Conservation (phyloP, 345 rosid species). For the Psidium friedrichsthalianum region DNA sequence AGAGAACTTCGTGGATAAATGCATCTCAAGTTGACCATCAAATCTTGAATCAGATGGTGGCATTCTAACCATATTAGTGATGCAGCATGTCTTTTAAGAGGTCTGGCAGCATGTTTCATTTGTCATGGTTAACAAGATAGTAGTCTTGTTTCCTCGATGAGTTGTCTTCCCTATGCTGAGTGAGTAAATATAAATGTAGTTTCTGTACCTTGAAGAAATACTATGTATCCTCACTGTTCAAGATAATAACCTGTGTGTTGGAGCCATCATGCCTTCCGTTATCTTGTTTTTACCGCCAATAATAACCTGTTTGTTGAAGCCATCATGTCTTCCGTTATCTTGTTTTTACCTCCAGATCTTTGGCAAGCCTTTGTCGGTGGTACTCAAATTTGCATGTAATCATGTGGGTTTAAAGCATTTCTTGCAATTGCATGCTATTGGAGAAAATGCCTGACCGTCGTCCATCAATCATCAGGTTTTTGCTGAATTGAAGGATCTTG, state of each 20-base stretch:
- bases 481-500: conserved; percentile 70
- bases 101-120: neutral
- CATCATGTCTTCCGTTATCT: neutral
- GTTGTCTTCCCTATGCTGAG: neutral
- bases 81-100: neutral
- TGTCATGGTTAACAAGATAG: neutral
- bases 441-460: neutral
- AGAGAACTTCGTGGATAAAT: neutral
- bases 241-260: neutral
- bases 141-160: neutral
- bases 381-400: neutral
- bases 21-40: neutral
- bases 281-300: neutral
- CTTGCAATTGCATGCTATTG: neutral
- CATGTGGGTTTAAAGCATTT: neutral
- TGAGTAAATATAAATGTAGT: neutral
- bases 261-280: neutral
- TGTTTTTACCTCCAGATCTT: neutral
- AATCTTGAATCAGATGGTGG: neutral
- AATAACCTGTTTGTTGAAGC: neutral
- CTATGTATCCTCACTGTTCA: neutral
- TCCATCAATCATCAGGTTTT: conserved; percentile 41
- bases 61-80: neutral
- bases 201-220: neutral
- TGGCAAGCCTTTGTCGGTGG: neutral